Base-by-base conservation (phyloP, 2,329 filamentous ascomycete genomes). In the Aspergillus novoparasiticus region DNA sequence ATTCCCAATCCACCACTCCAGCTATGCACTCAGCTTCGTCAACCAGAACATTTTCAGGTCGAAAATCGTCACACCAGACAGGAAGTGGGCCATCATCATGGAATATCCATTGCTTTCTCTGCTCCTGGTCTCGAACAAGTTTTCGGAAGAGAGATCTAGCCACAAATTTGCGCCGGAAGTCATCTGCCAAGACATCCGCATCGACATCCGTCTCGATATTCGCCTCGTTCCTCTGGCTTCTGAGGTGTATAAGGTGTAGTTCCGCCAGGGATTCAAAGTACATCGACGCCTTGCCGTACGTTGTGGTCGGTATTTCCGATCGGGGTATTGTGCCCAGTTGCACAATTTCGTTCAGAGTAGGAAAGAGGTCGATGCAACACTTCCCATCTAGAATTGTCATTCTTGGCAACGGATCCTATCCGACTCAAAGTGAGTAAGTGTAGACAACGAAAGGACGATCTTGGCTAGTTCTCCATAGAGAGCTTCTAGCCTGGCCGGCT, bases 361-460 rank as follows among this genome's bases (percentile, higher is more conserved):
- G 77, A 79, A 4, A 83, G 61, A 1, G 80, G 80, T 19, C 78
- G 69, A 36, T 69, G 66, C 6, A 51, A 63, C 8, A 79, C 74
- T 56, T 64, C 67, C 68, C 73, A 65, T 0, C 48, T 57, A 9
- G 69, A 65, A 45, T 63, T 48, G 28, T 66, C 60, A 1, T 62
- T 55, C 59, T 79, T 64, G 36, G 66, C 58, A 0, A 83, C 67
- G n/a, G 73, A 77, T 16, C 80, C 80, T n/a, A 84, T 82, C 28
- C 69, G 66, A 19, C 72, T 50, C 34, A 83, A 80, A 0, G 67
- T 72, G 1, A 71, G 64, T 72, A 1, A 71, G 64, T 12, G 50
- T 67, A 3, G 72, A 76, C 2, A 84, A 68, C 59, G 80, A 73
- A 10, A 84, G 68, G 28, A 82, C 21, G 54, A 79, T 78, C 4